phyloP scores from a whole-genome alignment of 2,329 filamentous ascomycete species.

The Bipolaris oryzae region DNA sequence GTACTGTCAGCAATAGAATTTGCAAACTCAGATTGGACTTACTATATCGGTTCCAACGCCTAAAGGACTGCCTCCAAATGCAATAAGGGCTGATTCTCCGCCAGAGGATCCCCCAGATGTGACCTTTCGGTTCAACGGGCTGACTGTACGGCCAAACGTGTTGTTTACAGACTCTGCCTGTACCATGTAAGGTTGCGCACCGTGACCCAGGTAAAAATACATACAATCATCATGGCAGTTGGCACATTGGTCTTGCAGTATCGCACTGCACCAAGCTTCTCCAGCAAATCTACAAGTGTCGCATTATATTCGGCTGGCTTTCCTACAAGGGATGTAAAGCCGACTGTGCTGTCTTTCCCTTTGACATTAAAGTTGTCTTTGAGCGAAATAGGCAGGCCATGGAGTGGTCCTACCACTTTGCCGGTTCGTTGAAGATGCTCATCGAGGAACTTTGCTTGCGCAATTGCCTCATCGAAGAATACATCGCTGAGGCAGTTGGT shows the following conservation, averaged over 20 bases:
- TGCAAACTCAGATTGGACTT: neutral
- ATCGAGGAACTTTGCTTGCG: conserved; percentile 60
- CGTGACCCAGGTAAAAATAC: conserved; percentile 2
- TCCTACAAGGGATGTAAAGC: conserved; percentile 67
- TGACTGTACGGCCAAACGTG: conserved; percentile 66
- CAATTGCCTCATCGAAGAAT: conserved; percentile 61
- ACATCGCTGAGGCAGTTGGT: conserved; percentile 66
- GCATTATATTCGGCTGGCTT: conserved; percentile 64
- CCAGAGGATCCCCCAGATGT: conserved; percentile 71
- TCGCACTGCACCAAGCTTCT: conserved; percentile 67
- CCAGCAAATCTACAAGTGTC: conserved; percentile 63
- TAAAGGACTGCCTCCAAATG: conserved; percentile 63
- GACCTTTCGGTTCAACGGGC: conserved; percentile 64
- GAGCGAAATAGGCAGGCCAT: conserved; percentile 69
- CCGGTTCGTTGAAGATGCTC: conserved; percentile 55
- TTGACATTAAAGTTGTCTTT: conserved; percentile 73
- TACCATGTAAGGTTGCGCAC: conserved; percentile 7
- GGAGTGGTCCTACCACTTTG: conserved; percentile 65
- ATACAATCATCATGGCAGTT: conserved; percentile 69
- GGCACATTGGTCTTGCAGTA: conserved; percentile 75
- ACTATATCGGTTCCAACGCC: conserved; percentile 71
- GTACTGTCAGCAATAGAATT: conserved; percentile 8
- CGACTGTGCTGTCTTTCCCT: conserved; percentile 66
- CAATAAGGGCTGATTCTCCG: conserved; percentile 69
- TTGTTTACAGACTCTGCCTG: conserved; percentile 68